A percentile compares a stretch with the other conserved stretches of the same genome.
Conservation (phyloP, 1,139 yeast species). For the Scheffersomyces illinoinensis region DNA sequence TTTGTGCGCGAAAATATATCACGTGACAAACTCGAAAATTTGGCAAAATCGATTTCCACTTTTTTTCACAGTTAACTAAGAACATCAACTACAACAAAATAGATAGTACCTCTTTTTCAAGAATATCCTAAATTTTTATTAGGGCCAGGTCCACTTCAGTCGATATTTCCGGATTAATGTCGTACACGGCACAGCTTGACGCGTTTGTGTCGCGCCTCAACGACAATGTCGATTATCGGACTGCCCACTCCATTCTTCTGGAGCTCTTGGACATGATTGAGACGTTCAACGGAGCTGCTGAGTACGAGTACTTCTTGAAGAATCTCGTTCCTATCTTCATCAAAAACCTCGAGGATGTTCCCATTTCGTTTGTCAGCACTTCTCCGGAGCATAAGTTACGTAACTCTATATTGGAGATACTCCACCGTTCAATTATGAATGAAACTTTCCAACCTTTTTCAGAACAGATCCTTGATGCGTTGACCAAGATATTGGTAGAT, state of each 20-base stretch:
- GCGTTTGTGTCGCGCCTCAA: conserved; percentile 60
- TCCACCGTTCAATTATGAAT: conserved; percentile 81
- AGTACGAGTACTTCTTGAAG: conserved; percentile 69
- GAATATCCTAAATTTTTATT: not conserved
- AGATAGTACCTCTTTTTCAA: not conserved
- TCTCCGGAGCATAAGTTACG: conserved; percentile 76
- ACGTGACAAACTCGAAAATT: conserved; percentile 8
- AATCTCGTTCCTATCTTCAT: conserved; percentile 64
- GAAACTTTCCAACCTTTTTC: conserved; percentile 80
- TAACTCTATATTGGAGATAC: conserved; percentile 71
- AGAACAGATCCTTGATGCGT: conserved; percentile 56
- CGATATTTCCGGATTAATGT: conserved; percentile 14
- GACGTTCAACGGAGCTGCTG: conserved; percentile 75
- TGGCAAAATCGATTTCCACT: conserved; percentile 6
- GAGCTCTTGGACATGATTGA: conserved; percentile 88
- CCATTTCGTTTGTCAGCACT: conserved; percentile 64
- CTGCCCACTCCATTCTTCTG: conserved; percentile 66
- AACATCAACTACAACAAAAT: not conserved
- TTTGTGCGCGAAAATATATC: not conserved
- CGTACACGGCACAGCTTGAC: conserved; percentile 51
- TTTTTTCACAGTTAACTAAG: conserved; percentile 1
- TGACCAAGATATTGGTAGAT: conserved; percentile 59
- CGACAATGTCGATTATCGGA: conserved; percentile 56
- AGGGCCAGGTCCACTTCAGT: not conserved
- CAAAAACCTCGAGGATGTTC: conserved; percentile 61